Base-by-base conservation (phyloP, 2,329 filamentous ascomycete species). In the Xylariaceae sp. region DNA sequence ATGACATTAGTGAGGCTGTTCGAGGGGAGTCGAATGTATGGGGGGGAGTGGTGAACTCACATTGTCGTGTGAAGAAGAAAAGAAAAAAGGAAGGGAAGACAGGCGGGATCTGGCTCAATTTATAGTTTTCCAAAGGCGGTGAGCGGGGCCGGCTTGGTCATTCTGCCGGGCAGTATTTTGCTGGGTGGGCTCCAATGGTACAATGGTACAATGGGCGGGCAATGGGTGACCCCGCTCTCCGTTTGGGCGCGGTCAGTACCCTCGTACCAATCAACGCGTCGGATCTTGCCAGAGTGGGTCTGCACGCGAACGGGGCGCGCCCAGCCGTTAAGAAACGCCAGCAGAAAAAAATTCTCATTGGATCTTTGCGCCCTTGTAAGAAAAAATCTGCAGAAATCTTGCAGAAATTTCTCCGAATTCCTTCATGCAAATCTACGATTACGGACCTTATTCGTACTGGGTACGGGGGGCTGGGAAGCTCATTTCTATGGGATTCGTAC, bases 51-150 rank as follows among this genome's bases (percentile, higher is more conserved):
- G 7, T 61, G 54, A 57, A 79, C 77, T 83, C 76, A 82, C 83
- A 83, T 83, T 82, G 80, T 84, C 82, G 81, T 80, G 76, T 82
- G 74, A 80, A 75, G 76, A 83, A 79, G 76, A 66, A 71, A 72
- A 67, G 75, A 77, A 73, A 77, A 76, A 63, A 50, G 18, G 58
- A 75, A 77, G 73, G 30, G 61, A 51, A 42, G 64, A 69, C 66
- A 65, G 71, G 64, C 59, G 54, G 42, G 65, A 13, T 9, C 44
- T 9, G 52, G 34, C 9, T 10, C 30, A 71, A 80, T 80, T 80
- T 81, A 82, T 65, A 65, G 37, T 42, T 10, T 42, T 18, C 39
- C 51, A 30, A 30, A 45, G 57, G 62, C 65, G 66, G 66, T 66
- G 65, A 56, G 56, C 30, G 52, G 17, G 42, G 55, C 53, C 59